Percentiles rank a stretch among this genome's conserved stretches.
Evolutionary conservation across 805 yeast genomes (phyloP).

Genomic region (Komagataella pseudopastoris): DNA sequence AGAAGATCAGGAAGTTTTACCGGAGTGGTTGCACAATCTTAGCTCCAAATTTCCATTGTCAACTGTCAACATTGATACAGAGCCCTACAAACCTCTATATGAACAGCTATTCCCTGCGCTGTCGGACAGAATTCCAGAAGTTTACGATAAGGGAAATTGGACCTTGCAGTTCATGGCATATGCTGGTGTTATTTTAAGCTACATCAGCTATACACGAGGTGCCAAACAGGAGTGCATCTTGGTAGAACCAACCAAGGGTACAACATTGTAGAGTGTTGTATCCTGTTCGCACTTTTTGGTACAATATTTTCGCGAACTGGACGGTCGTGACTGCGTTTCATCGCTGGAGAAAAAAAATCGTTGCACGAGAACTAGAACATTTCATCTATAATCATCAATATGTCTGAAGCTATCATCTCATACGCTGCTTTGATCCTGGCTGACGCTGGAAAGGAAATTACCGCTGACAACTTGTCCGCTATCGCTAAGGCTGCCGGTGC

Average conservation of each 20-base stretch:
- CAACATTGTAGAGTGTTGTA: neutral
- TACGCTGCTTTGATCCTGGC: conserved; percentile 98
- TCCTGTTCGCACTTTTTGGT: neutral
- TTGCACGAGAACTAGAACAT: neutral
- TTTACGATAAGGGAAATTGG: conserved; percentile 39
- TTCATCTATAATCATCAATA: conserved; percentile 12
- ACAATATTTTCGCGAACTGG: neutral
- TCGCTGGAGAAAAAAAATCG: conserved; percentile 1
- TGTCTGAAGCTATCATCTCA: conserved; percentile 92
- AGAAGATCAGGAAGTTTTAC: conserved; percentile 23
- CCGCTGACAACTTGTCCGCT: conserved; percentile 66
- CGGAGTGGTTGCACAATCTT: conserved; percentile 33
- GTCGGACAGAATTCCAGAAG: conserved; percentile 11
- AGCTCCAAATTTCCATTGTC: conserved; percentile 16
- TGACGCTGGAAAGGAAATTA: conserved; percentile 89
- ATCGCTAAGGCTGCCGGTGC: conserved; percentile 77
- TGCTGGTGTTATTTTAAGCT: conserved; percentile 21
- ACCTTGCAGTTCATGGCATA: conserved; percentile 29
- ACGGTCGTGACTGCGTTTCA: neutral
- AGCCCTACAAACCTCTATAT: conserved; percentile 39
- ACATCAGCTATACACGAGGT: conserved; percentile 13
- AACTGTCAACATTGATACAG: conserved; percentile 37
- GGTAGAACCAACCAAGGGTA: neutral
- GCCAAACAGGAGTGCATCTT: conserved; percentile 5
- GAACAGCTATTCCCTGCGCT: conserved; percentile 19